These are phyloP conservation scores for Saturnispora ahearnii DNA, from an alignment of 805 yeast species.

Conservation along the genomic window DNA sequence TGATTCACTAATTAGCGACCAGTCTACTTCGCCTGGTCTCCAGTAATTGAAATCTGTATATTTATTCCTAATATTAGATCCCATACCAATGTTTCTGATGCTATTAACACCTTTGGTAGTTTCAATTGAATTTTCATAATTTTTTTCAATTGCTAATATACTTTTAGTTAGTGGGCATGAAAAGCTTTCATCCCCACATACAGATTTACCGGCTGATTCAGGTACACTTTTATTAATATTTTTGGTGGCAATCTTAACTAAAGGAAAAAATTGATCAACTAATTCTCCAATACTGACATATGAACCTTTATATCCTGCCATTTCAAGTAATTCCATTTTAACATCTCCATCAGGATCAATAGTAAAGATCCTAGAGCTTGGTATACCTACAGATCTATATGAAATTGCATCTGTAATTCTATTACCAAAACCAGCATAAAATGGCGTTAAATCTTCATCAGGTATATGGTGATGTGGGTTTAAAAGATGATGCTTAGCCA, in stretches of 20 bases:
- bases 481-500: conserved; percentile 4
- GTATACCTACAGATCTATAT: conserved; percentile 87
- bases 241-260: conserved; percentile 3
- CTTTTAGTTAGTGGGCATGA: conserved; percentile 1
- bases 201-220: conserved; percentile 4
- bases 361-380: conserved; percentile 89
- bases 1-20: conserved; percentile 35
- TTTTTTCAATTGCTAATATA: conserved; percentile 1
- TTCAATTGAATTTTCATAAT: not conserved
- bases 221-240: not conserved
- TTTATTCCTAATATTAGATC: conserved; percentile 39
- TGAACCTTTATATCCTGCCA: conserved; percentile 85
- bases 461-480: conserved; percentile 9
- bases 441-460: conserved; percentile 50
- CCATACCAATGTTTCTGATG: conserved; percentile 7
- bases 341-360: conserved; percentile 96
- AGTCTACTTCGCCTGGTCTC: conserved; percentile 69
- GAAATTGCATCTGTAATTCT: conserved; percentile 94
- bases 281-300: conserved; percentile 86
- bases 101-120: not conserved
- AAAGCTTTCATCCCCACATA: conserved; percentile 12
- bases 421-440: conserved; percentile 96
- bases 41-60: conserved; percentile 87
- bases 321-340: conserved; percentile 88
- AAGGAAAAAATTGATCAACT: conserved; percentile 94